These are phyloP conservation scores for Neonectria ditissima DNA, from an alignment of 2,329 filamentous ascomycete species.

Conservation along the genomic window DNA sequence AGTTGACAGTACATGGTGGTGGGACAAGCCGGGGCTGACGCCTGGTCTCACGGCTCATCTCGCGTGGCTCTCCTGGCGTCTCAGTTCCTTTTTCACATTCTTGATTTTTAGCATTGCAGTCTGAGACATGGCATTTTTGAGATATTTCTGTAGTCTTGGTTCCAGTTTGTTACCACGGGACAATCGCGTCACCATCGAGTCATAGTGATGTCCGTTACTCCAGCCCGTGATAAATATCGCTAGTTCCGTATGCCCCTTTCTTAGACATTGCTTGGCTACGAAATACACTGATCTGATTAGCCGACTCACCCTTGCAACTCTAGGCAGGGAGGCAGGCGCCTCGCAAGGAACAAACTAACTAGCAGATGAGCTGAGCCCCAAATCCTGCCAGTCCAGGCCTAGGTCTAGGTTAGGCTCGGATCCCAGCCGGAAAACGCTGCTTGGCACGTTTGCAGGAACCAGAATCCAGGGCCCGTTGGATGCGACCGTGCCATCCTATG, in stretches of 20 bases:
- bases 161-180: conserved; percentile 4
- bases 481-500: conserved; percentile 14
- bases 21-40: background rate
- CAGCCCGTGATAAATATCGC: conserved; percentile 1
- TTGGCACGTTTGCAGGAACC: conserved; percentile 26
- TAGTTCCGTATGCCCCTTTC: background rate
- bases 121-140: conserved; percentile 14
- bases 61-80: conserved; percentile 14
- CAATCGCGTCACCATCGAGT: background rate
- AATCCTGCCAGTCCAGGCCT: background rate
- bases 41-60: conserved; percentile 20
- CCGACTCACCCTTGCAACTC: background rate
- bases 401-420: background rate
- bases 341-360: background rate
- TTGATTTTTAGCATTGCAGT: background rate
- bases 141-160: background rate
- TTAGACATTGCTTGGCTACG: background rate
- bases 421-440: background rate
- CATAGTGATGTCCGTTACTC: background rate
- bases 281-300: background rate
- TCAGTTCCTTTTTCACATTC: conserved; percentile 25
- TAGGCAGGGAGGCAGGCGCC: background rate
- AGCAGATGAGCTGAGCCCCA: background rate
- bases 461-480: background rate
- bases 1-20: background rate